A percentile compares a stretch with the other conserved stretches of the same genome.
Conservation (phyloP, 257 asterid species). For the Solanum sejunctum region DNA sequence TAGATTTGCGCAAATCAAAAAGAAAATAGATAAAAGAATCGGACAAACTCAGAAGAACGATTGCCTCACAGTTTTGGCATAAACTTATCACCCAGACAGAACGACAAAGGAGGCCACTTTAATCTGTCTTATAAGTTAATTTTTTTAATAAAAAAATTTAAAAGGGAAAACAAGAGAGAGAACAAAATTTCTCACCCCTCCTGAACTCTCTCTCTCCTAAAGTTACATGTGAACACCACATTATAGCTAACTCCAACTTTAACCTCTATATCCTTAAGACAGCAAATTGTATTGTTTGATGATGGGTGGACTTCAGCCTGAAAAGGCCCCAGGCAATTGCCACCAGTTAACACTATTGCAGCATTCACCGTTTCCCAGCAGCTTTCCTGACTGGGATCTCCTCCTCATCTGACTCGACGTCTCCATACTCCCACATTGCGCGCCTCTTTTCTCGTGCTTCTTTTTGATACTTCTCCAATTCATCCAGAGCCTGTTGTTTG, state of each 20-base stretch:
- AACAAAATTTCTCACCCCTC: neutral
- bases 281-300: neutral
- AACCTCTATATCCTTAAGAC: neutral
- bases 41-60: neutral
- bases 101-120: neutral
- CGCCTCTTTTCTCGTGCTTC: conserved; percentile 66
- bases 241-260: neutral
- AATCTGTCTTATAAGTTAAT: neutral
- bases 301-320: neutral
- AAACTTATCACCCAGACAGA: neutral
- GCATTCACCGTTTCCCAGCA: conserved; percentile 66
- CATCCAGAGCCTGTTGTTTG: conserved; percentile 45
- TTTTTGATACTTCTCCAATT: conserved; percentile 54
- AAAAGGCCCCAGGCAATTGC: neutral
- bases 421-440: conserved; percentile 98
- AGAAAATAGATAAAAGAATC: neutral
- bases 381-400: conserved; percentile 64
- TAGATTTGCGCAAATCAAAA: neutral
- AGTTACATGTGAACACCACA: neutral
- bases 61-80: neutral
- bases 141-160: neutral
- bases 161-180: neutral
- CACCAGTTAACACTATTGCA: neutral
- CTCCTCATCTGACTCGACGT: conserved; percentile 86
- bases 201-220: neutral